These are phyloP conservation scores for Dicorynia guianensis DNA, from an alignment of 306 rosid genomes.

Conservation along the genomic window DNA sequence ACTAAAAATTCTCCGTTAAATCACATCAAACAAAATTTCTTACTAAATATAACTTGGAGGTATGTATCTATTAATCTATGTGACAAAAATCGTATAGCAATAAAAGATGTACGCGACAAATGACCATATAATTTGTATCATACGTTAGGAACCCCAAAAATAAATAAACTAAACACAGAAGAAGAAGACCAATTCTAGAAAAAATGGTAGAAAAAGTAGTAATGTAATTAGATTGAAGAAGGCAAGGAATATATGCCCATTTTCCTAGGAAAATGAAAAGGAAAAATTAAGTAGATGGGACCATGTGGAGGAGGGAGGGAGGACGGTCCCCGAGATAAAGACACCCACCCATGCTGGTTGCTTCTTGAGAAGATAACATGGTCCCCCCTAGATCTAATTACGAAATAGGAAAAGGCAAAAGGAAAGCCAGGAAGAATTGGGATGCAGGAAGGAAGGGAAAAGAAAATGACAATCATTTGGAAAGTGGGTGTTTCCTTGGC, in stretches of 20 bases:
- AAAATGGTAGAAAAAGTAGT: too few species aligned
- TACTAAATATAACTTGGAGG: too few species aligned
- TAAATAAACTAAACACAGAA: too few species aligned
- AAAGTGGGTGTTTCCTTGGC: conserved; percentile 57
- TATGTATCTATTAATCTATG: too few species aligned
- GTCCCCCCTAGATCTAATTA: conserved; percentile 14
- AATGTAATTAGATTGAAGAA: not conserved
- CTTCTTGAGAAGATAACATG: conserved; percentile 36
- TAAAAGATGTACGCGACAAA: too few species aligned
- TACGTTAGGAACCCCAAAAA: too few species aligned
- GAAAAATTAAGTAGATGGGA: conserved; percentile 3
- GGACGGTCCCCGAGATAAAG: not conserved
- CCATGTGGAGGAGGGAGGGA: conserved; percentile 5
- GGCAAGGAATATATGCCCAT: conserved; percentile 5
- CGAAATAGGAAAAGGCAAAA: not conserved
- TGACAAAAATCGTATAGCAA: too few species aligned
- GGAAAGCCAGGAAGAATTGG: not conserved
- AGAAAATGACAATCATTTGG: not conserved
- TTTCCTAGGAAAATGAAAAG: conserved; percentile 31
- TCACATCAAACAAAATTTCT: too few species aligned
- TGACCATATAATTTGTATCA: too few species aligned
- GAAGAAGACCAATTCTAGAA: too few species aligned
- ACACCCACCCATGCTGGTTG: conserved; percentile 20
- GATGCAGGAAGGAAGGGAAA: not conserved
- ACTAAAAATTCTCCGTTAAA: too few species aligned